These are phyloP conservation scores for Erodium moschatum DNA, from an alignment of 441 rosid species.

Conservation along the genomic window DNA sequence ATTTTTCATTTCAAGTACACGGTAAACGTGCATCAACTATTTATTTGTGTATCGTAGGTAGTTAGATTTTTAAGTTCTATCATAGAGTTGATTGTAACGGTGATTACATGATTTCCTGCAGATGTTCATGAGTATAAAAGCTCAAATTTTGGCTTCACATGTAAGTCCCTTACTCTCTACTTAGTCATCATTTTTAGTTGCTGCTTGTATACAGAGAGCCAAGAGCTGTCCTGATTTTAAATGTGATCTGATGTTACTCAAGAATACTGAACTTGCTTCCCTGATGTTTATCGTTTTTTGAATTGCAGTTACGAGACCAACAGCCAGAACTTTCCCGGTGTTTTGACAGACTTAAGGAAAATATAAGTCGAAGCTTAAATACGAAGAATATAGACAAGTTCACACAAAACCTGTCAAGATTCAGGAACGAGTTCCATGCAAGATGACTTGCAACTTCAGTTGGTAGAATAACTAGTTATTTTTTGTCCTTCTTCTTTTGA, in stretches of 20 bases:
- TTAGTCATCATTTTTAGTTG: not conserved
- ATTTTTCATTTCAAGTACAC: no score
- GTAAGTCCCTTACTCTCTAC: constrained; percentile 26
- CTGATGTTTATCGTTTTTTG: no score
- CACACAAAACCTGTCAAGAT: constrained; percentile 74
- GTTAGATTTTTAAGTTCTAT: not conserved
- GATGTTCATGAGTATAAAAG: constrained; percentile 76
- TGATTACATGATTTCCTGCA: constrained; percentile 22
- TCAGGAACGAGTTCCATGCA: constrained; percentile 43
- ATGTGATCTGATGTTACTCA: no score
- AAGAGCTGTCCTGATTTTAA: no score
- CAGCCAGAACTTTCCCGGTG: constrained; percentile 58
- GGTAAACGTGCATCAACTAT: not conserved
- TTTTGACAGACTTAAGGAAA: constrained; percentile 83
- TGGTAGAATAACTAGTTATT: not conserved
- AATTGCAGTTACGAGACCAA: constrained; percentile 66
- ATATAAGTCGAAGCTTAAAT: constrained; percentile 74
- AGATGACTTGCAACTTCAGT: not conserved
- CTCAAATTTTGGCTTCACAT: constrained; percentile 87
- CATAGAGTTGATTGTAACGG: not conserved
- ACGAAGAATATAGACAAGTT: constrained; percentile 91
- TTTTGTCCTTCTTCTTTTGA: no score
- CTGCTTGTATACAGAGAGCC: not conserved
- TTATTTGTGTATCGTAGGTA: not conserved
- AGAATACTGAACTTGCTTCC: no score